Base-by-base conservation (phyloP, 2,329 filamentous ascomycete genomes). In the Cordyceps javanica region DNA sequence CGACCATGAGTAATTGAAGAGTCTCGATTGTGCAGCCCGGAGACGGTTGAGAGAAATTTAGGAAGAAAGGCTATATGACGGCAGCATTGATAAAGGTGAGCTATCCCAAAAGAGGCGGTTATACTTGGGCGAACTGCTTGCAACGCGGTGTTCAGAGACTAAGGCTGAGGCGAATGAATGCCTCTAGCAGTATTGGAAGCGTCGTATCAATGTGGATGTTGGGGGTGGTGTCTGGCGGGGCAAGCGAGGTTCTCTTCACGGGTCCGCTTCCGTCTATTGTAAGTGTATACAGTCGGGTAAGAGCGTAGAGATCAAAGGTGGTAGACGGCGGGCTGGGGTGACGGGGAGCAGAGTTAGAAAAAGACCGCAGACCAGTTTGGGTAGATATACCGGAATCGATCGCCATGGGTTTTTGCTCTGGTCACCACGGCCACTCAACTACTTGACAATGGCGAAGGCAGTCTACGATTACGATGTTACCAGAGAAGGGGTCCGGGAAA, bases 211-310 rank as follows among this genome's bases (percentile, higher is more conserved):
- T 26, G 51, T 44, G 51, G 51, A 16, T 52, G 38, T 54, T 54
- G 51, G 51, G 41, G 30, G 30, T 55, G 23, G 41, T 55, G 46
- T 45, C 41, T 55, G 21, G 52, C 52, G 52, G 52, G 52, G 52
- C 52, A 16, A 44, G 36, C 21, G n/a, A n/a, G n/a, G n/a, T 46
- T 46, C 30, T 55, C 41, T 46, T 55, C 41, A 55, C 41, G 32
- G 52, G 38, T 55, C 52, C 52, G 52, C 52, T 55, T 55, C 52
- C 52, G 52, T 55, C 41, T 34, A 45, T 38, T 55, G 51, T 54
- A 44, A 54, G n/a, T 34, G 51, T n/a, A n/a, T n/a, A n/a, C n/a
- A n/a, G n/a, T n/a, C n/a, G n/a, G n/a, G n/a, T n/a, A n/a, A n/a
- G n/a, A n/a, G n/a, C n/a, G n/a, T n/a, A n/a, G n/a, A n/a, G n/a